Conservation (phyloP, 176 grass and related monocot genomes). For the Metroxylon sagu region DNA sequence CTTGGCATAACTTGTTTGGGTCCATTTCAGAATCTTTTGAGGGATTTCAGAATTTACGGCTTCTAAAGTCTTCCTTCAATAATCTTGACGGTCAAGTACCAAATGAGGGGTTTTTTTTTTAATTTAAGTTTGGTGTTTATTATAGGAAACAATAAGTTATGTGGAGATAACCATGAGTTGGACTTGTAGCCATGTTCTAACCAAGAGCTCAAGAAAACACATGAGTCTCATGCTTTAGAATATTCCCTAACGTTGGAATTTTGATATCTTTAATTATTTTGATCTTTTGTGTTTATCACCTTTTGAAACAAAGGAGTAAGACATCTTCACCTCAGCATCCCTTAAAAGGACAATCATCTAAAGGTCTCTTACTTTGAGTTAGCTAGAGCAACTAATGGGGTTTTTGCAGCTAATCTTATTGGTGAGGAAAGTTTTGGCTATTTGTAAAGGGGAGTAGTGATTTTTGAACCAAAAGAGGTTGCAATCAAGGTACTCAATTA, state of each 20-base stretch:
- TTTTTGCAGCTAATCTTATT: background rate
- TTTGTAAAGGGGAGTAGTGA: background rate
- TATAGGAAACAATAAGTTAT: background rate
- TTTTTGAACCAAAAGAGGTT: background rate
- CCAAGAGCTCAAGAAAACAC: background rate
- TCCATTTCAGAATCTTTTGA: constrained; percentile 8
- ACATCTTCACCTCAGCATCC: background rate
- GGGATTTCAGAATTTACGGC: background rate
- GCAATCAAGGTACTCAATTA: background rate
- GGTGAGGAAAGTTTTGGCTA: background rate
- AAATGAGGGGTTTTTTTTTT: background rate
- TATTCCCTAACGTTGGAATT: too few relatives aligned
- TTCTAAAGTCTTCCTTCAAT: constrained; percentile 11
- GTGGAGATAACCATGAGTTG: background rate
- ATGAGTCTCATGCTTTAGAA: background rate
- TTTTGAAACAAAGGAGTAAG: too few relatives aligned
- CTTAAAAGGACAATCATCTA: background rate
- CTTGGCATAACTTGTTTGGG: constrained; percentile 20
- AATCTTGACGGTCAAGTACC: background rate
- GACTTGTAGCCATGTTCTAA: background rate
- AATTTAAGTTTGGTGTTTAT: background rate
- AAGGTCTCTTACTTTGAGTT: background rate
- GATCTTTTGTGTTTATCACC: too few relatives aligned
- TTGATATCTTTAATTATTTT: too few relatives aligned
- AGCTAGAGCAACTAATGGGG: background rate